Conservation (phyloP, 805 yeast species). For the Lipomyces chichibuensis region DNA sequence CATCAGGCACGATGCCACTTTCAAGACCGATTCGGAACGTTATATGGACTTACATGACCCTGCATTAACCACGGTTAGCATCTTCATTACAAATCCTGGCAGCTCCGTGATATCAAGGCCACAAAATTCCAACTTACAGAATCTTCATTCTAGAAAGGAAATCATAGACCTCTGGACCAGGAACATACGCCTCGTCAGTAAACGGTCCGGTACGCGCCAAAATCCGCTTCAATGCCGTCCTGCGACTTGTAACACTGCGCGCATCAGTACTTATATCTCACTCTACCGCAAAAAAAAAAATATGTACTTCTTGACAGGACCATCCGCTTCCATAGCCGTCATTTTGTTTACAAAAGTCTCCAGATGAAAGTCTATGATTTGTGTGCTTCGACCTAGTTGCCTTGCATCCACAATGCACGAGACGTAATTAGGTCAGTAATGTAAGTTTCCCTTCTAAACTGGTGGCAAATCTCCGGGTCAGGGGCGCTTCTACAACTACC, state of each 20-base stretch:
- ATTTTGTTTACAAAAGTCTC: neutral
- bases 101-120: neutral
- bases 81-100: neutral
- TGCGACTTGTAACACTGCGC: neutral
- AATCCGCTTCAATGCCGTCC: slow-evolving; percentile 34
- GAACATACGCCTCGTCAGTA: slow-evolving; percentile 45
- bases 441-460: neutral
- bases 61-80: neutral
- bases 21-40: neutral
- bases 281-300: neutral
- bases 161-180: slow-evolving; percentile 42
- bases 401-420: neutral
- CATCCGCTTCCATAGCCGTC: slow-evolving; percentile 2
- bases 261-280: neutral
- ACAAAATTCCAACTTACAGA: slow-evolving; percentile 40
- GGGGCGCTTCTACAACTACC: neutral
- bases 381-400: neutral
- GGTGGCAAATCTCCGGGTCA: neutral
- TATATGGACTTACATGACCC: slow-evolving; percentile 14
- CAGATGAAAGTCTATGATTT: neutral
- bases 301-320: neutral
- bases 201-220: slow-evolving; percentile 44
- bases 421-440: neutral
- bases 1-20: neutral
- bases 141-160: slow-evolving; percentile 42